A percentile compares a stretch with the other conserved stretches of the same genome.
phyloP scores from a whole-genome alignment of 139 green algal species.

The Chlorella sorokiniana region DNA sequence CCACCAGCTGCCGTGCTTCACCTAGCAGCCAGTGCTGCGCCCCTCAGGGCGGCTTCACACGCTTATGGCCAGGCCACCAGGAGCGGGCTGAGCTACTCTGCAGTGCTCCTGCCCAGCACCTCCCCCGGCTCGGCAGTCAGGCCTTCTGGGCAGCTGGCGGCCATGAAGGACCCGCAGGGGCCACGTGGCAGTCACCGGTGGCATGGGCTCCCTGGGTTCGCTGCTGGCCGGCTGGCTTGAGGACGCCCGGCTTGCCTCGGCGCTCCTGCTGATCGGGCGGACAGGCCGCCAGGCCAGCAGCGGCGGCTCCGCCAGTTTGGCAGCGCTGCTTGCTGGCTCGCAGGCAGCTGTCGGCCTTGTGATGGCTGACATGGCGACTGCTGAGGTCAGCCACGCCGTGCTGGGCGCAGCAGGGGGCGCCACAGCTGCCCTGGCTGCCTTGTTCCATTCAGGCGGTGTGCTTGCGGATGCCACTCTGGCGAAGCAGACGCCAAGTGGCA shows the following conservation, averaged over 20 bases:
- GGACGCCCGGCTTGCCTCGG: background rate
- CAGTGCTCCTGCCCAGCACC: constrained; percentile 2
- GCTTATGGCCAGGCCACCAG: constrained; percentile 6
- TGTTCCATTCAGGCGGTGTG: constrained; percentile 78
- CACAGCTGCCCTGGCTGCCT: background rate
- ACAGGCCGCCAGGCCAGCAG: background rate
- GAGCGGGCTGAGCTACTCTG: background rate
- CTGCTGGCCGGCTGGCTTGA: constrained; percentile 67
- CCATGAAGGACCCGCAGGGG: background rate
- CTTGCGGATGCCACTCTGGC: constrained; percentile 72
- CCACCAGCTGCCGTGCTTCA: background rate
- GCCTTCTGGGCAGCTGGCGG: background rate
- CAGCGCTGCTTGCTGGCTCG: constrained; percentile 2
- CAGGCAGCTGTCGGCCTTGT: background rate
- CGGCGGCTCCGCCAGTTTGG: background rate
- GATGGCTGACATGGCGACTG: constrained; percentile 12
- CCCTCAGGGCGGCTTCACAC: background rate
- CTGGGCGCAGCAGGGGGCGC: background rate
- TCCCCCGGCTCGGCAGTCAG: background rate
- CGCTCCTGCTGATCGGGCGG: constrained; percentile 19
- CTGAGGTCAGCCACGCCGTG: background rate
- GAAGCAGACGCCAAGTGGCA: constrained; percentile 49
- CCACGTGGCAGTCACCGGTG: constrained; percentile 64
- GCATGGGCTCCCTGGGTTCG: constrained; percentile 68
- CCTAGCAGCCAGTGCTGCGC: background rate